A percentile compares a stretch with the other conserved stretches of the same genome.
These are phyloP conservation scores for Aspergillus nomiae DNA, from an alignment of 2,329 filamentous ascomycete species.

Conservation along the genomic window DNA sequence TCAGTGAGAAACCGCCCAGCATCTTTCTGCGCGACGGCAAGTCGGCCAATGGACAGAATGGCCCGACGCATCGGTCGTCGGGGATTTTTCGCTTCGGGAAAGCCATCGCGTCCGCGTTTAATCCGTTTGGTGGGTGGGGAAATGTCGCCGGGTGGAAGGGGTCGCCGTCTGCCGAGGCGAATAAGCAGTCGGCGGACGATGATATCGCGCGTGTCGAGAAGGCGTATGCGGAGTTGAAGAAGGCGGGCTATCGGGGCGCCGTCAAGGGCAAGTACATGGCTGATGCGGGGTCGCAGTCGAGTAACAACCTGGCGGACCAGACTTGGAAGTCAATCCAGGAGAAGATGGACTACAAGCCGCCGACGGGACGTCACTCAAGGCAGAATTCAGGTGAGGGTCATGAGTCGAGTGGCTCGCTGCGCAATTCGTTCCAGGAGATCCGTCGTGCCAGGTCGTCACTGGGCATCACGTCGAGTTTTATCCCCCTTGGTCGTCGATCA, in stretches of 20 bases:
- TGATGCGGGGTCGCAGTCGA: conserved; percentile 18
- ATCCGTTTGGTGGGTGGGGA: conserved; percentile 53
- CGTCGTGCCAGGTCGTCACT: conserved; percentile 36
- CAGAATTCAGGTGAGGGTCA: conserved; percentile 17
- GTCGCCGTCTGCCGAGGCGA: conserved; percentile 34
- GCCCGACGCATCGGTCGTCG: conserved; percentile 40
- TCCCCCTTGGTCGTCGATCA: conserved; percentile 23
- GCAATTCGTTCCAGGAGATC: conserved; percentile 39
- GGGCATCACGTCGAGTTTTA: conserved; percentile 26
- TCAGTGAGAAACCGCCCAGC: conserved; percentile 69
- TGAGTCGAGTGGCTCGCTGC: conserved; percentile 31
- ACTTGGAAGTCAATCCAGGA: conserved; percentile 37
- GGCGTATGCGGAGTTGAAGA: conserved; percentile 58
- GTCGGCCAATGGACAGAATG: conserved; percentile 20
- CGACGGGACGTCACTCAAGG: conserved; percentile 15
- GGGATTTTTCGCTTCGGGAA: conserved; percentile 60
- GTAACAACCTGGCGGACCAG: conserved; percentile 31
- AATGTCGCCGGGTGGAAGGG: conserved; percentile 49
- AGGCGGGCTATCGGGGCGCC: conserved; percentile 51
- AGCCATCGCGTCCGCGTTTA: conserved; percentile 56
- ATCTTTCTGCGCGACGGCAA: conserved; percentile 59
- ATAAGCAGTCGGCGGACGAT: conserved; percentile 40
- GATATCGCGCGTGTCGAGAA: conserved; percentile 51
- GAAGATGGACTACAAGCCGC: conserved; percentile 29
- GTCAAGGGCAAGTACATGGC: conserved; percentile 36